Evolutionary conservation across 1,284 basidiomycete genomes (phyloP).

Genomic region (Tranzscheliella williamsii): DNA sequence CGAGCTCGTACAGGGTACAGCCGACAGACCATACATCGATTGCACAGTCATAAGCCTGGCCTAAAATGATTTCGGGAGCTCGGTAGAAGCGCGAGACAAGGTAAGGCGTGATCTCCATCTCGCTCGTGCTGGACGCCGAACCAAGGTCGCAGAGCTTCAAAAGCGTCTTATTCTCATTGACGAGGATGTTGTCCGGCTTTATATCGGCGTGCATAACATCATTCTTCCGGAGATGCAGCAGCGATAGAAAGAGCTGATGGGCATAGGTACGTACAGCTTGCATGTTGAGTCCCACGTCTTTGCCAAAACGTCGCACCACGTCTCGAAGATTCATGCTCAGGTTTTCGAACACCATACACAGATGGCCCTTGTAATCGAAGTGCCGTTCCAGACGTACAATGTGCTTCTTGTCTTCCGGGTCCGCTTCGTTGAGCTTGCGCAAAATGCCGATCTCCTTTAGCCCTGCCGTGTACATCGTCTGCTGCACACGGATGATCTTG

Average conservation of each 20-base stretch:
- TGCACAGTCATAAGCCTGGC: constrained; percentile 88
- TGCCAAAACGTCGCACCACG: constrained; percentile 97
- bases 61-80: constrained; percentile 97
- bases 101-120: constrained; percentile 97
- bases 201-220: constrained; percentile 98
- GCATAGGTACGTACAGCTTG: constrained; percentile 96
- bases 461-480: constrained; percentile 96
- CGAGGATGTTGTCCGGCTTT: constrained; percentile 61
- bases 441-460: constrained; percentile 89
- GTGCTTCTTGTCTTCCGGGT: constrained; percentile 96
- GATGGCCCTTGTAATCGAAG: constrained; percentile 94
- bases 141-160: constrained; percentile 96
- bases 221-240: constrained; percentile 81
- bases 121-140: constrained; percentile 87
- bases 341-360: constrained; percentile 94
- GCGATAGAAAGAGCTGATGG: constrained; percentile 88
- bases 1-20: constrained; percentile 95
- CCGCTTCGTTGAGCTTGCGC: constrained; percentile 80
- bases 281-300: constrained; percentile 94
- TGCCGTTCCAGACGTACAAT: constrained; percentile 85
- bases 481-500: constrained; percentile 93
- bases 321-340: constrained; percentile 95
- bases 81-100: constrained; percentile 97
- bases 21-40: constrained; percentile 97
- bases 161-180: constrained; percentile 90